Conservation (phyloP, 2,329 filamentous ascomycete species). For the Hymenoscyphus occultus region DNA sequence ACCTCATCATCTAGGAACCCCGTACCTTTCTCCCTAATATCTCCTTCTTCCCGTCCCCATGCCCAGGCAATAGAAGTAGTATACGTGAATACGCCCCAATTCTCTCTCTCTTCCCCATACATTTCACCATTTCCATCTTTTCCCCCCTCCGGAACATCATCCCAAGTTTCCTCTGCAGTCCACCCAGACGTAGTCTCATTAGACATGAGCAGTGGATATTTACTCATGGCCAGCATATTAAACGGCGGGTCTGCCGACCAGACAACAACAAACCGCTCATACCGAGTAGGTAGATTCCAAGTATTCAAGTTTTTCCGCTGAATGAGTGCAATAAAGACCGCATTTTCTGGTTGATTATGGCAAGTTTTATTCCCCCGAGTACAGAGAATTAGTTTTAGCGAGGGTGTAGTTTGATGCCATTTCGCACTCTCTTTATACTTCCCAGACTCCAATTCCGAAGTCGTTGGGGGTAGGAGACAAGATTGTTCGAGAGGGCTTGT, state of each 20-base stretch:
- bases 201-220: conserved; percentile 37
- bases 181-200: conserved; percentile 40
- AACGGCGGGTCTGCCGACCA: conserved; percentile 39
- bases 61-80: conserved; percentile 41
- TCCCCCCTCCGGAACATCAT: conserved; percentile 25
- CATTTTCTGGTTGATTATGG: conserved; percentile 24
- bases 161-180: conserved; percentile 38
- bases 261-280: conserved; percentile 40
- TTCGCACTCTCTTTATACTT: conserved; percentile 25
- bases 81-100: conserved; percentile 39
- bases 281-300: conserved; percentile 37
- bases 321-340: conserved; percentile 38
- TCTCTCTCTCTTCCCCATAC: conserved; percentile 16
- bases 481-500: conserved; percentile 23
- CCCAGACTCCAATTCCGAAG: conserved; percentile 14
- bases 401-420: conserved; percentile 42
- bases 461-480: conserved; percentile 23
- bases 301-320: conserved; percentile 40
- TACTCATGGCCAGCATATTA: conserved; percentile 37
- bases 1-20: conserved; percentile 42
- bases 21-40: conserved; percentile 36
- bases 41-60: conserved; percentile 35
- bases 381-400: conserved; percentile 39
- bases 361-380: conserved; percentile 31
- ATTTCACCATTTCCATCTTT: conserved; percentile 15